Evolutionary conservation across 805 yeast species (phyloP), one percentile per base, ranked within the genome.

Genomic region (Candida coleopterorum): DNA sequence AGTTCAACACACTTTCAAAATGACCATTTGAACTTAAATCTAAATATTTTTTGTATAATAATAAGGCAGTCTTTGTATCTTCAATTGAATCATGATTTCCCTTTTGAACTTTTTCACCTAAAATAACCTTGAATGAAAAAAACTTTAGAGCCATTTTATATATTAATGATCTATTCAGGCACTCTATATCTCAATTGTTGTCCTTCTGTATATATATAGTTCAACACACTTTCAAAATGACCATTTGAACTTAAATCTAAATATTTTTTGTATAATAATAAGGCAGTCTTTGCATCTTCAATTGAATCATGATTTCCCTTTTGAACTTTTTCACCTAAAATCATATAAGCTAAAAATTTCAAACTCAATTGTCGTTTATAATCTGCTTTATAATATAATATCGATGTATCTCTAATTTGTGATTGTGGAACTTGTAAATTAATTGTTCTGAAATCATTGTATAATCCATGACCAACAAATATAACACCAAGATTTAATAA

Each of bases 31-130:
- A 70, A 35, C 66, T 63, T 44, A 90, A 67, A 44, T 81, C 80
- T 50, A 75, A 58, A 52, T 85, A 90, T 50, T 77, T 79, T 42
- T 77, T 75, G 62, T 85, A 94, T 24, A 93, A 62, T 30, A 75
- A 58, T 47, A 93, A 68, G 0, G 99, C 97, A 9, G 94, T 82
- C 39, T 70, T 65, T 0, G 99, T 97, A 64, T 93, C 99, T 53
- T 93, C 98, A 30, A 93, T 88, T 1, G 97, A 90, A 55, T 94
- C 97, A 59, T 93, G 99, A 53, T 90, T 90, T 2, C 93, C 95
- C 3, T 78, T 79, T 56, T 93, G 99, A 22, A 94, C 95, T 33
- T 78, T 73, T 43, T 77, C n/a, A n/a, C n/a, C n/a, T n/a, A n/a
- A n/a, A n/a, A n/a, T n/a, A n/a, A n/a, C n/a, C n/a, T n/a, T n/a